A percentile compares a stretch with the other conserved stretches of the same genome.
phyloP scores from a whole-genome alignment of 176 grass and related monocot genomes.

The Oryza punctata region DNA sequence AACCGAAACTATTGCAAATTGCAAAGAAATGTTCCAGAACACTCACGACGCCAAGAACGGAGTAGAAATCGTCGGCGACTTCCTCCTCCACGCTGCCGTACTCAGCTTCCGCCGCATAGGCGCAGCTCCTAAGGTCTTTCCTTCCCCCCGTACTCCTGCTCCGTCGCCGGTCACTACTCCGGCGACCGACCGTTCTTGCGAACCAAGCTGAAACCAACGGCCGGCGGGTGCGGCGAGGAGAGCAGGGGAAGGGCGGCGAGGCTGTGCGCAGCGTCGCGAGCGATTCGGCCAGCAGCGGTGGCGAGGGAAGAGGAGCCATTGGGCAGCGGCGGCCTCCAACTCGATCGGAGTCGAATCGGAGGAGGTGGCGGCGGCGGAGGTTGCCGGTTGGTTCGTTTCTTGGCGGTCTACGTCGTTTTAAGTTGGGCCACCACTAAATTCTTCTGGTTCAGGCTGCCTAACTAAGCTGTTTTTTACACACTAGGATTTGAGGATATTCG shows the following conservation, averaged over 20 bases:
- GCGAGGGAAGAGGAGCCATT: constrained; percentile 21
- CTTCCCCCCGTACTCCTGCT: constrained; percentile 15
- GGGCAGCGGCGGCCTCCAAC: constrained; percentile 10
- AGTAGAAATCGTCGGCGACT: constrained; percentile 78
- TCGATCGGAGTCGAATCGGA: neutral
- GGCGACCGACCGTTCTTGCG: neutral
- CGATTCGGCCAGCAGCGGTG: constrained; percentile 20
- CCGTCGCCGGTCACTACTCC: neutral
- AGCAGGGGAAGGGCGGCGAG: constrained; percentile 29
- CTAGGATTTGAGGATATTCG: fast-evolving
- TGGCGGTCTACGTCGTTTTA: constrained; percentile 19
- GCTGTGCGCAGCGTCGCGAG: neutral
- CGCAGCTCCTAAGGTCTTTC: constrained; percentile 22
- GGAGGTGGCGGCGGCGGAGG: constrained; percentile 8
- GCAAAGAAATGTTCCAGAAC: neutral
- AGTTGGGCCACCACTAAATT: constrained; percentile 27
- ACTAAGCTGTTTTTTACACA: neutral
- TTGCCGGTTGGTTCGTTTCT: constrained; percentile 7
- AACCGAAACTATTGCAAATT: neutral
- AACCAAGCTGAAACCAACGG: constrained; percentile 2
- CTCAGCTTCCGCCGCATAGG: constrained; percentile 42
- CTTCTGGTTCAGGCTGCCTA: constrained; percentile 25
- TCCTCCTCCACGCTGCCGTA: constrained; percentile 40
- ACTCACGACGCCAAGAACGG: constrained; percentile 80
- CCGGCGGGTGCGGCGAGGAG: constrained; percentile 29